Evolutionary conservation across 2,329 filamentous ascomycete species (phyloP).

Genomic region (Hypoxylon sp.): DNA sequence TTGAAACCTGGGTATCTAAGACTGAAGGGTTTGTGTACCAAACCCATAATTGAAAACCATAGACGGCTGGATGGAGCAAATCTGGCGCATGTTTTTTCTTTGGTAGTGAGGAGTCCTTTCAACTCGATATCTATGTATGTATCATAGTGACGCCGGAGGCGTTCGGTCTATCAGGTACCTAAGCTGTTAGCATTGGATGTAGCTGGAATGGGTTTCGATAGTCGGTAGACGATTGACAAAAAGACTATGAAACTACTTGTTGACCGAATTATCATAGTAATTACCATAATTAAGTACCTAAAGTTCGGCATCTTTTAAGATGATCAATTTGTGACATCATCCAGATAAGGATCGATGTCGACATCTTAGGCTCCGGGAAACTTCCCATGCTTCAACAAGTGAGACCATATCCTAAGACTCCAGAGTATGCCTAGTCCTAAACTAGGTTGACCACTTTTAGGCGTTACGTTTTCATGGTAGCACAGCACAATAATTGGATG

Average conservation of each 20-base stretch:
- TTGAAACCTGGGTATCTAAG: slow-evolving; percentile 6
- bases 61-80: slow-evolving; percentile 36
- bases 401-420: background rate
- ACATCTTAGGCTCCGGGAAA: too few species aligned
- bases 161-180: slow-evolving; percentile 13
- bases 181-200: slow-evolving; percentile 17
- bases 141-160: slow-evolving; percentile 12
- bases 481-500: slow-evolving; percentile 2
- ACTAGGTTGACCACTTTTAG: background rate
- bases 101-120: slow-evolving; percentile 21
- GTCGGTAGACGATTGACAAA: slow-evolving; percentile 24
- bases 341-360: too few species aligned
- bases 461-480: slow-evolving; percentile 1
- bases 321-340: too few species aligned
- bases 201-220: slow-evolving; percentile 29
- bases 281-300: too few species aligned
- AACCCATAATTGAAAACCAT: slow-evolving; percentile 30
- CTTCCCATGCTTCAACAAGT: background rate
- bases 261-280: too few species aligned
- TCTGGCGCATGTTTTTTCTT: slow-evolving; percentile 35
- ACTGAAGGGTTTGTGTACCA: slow-evolving; percentile 14
- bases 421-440: background rate
- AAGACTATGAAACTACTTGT: slow-evolving; percentile 24
- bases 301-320: too few species aligned
- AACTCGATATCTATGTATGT: slow-evolving; percentile 17